Base-by-base conservation (phyloP, 106 monocot genomes). In the Dactylorhiza incarnata region DNA sequence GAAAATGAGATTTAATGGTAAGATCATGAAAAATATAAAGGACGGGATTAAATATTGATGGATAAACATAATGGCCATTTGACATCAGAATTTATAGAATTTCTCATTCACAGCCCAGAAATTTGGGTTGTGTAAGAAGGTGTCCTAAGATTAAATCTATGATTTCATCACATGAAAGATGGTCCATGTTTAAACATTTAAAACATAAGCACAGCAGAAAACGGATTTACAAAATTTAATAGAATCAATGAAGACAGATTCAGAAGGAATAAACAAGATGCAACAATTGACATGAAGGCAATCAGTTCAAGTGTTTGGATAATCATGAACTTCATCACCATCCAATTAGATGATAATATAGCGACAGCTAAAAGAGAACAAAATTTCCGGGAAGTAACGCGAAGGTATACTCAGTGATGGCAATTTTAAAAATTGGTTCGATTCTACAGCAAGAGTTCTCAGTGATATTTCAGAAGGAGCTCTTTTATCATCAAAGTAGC, bases 291-390 rank as follows among this genome's bases (percentile, higher is more conserved):
- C 13, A 3, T 14, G 2, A 29, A 59, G n/a, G 48, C 6, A 43
- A 51, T 81, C 78, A 77, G 77, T 65, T 80, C 80, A 84, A 80
- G 84, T 78, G 81, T 81, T 81, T 81, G 78, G 78, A 85, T 71
- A 74, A 62, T 51, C 5, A 15, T 74, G 4, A 26, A 74, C 74
- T 78, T 82, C 82, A 82, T 78, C 82, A 9, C 48, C 52, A 82
- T 78, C 82, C 6, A 17, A 52, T 12, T 14, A 15, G 20, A 10
- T 23, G 25, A 49, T 45, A 3, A 6, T 24, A 71, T 45, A 24
- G 1, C 0, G 5, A 74, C 15, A 0, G 6, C 22, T 69, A 46
- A 58, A 9, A 7, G 7, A 4, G 16, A 20, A 48, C 17, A n/a
- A 17, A 0, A 47, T 29, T 58, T 23, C 19, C 1, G 45, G 11